These are phyloP conservation scores for Microcyclospora pomicola DNA, from an alignment of 2,329 filamentous ascomycete genomes.

Conservation along the genomic window DNA sequence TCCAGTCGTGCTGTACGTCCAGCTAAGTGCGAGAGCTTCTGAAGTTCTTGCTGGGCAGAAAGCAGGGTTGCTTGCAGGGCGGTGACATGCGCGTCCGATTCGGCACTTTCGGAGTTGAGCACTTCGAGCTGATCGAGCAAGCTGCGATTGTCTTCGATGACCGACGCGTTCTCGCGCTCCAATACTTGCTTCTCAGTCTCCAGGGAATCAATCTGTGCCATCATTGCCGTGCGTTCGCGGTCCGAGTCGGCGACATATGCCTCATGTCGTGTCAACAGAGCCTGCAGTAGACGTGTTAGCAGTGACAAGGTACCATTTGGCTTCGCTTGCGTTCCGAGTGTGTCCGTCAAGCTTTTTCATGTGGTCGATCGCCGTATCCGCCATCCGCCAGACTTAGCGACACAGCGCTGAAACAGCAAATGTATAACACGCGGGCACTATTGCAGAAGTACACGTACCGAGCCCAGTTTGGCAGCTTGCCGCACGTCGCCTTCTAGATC, in stretches of 20 bases:
- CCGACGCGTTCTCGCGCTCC: conserved; percentile 61
- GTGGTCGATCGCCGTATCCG: not conserved
- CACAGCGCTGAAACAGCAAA: not conserved
- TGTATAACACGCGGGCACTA: conserved; percentile 1
- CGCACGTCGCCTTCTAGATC: conserved; percentile 77
- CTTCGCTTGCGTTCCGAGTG: conserved; percentile 3
- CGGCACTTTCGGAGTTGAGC: conserved; percentile 63
- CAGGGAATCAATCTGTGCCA: conserved; percentile 57
- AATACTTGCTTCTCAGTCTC: conserved; percentile 56
- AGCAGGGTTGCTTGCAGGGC: conserved; percentile 63
- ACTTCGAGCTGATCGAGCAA: conserved; percentile 74
- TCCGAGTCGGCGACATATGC: conserved; percentile 88
- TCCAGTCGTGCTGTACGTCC: conserved; percentile 67
- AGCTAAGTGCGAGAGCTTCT: conserved; percentile 59
- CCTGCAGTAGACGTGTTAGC: conserved; percentile 65
- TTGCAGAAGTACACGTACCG: conserved; percentile 50
- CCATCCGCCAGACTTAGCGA: not conserved
- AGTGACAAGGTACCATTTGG: conserved; percentile 35
- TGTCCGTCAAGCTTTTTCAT: conserved; percentile 1
- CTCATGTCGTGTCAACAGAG: conserved; percentile 81
- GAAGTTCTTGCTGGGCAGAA: conserved; percentile 63
- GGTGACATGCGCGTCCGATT: conserved; percentile 69
- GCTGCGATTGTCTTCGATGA: conserved; percentile 68
- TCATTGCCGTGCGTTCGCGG: conserved; percentile 63
- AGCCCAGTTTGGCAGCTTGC: conserved; percentile 73